phyloP scores from a whole-genome alignment of 495 filamentous ascomycete genomes.

The Mycothermus thermophilus region DNA sequence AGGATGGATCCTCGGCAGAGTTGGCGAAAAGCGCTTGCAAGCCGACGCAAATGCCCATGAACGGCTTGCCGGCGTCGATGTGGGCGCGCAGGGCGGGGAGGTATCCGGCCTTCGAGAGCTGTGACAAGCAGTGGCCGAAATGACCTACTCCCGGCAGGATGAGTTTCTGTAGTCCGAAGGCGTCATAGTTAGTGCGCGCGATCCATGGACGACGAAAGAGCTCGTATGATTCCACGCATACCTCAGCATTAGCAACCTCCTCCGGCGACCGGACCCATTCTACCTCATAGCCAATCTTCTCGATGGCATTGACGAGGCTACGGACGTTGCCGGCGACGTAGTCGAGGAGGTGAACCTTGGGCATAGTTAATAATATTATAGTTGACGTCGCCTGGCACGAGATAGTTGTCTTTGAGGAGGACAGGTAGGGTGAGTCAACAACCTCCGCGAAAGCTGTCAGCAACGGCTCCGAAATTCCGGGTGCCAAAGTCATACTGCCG shows the following conservation, averaged over 20 bases:
- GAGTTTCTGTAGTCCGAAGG: constrained; percentile 44
- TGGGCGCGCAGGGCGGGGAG: constrained; percentile 64
- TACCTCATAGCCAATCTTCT: constrained; percentile 81
- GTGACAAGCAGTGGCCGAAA: constrained; percentile 87
- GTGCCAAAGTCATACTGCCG: no score
- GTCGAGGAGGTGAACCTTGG: constrained; percentile 83
- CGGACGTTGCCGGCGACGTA: constrained; percentile 72
- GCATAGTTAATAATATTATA: constrained; percentile 61
- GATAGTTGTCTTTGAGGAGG: no score
- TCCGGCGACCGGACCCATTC: constrained; percentile 81
- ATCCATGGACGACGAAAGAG: no score
- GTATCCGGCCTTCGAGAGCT: constrained; percentile 67
- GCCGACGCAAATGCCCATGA: constrained; percentile 96
- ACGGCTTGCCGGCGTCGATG: constrained; percentile 78
- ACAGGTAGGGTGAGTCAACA: constrained; percentile 13
- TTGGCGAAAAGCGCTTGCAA: constrained; percentile 79
- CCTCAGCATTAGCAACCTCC: constrained; percentile 74
- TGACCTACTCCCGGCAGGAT: constrained; percentile 95
- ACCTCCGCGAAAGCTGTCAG: no score
- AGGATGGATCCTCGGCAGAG: constrained; percentile 59
- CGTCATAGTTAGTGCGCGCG: background rate
- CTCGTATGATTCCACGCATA: no score
- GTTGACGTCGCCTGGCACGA: no score
- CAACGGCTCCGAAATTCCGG: no score
- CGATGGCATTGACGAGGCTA: constrained; percentile 91